Base-by-base conservation (phyloP, 257 asterid genomes). In the Ehretia macrophylla region DNA sequence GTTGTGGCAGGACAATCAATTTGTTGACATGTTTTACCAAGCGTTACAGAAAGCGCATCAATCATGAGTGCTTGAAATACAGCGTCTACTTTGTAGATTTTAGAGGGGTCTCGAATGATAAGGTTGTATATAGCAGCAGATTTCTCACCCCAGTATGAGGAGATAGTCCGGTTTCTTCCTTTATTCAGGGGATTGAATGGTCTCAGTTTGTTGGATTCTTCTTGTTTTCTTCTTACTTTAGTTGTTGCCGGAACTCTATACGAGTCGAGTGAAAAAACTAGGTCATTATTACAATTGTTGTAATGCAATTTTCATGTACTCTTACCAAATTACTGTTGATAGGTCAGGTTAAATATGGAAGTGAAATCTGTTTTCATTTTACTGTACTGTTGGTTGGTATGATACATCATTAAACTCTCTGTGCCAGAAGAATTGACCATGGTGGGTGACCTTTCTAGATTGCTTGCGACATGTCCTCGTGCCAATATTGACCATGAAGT, bases 11-110 rank as follows among this genome's bases (percentile, higher is more conserved):
- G 84, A 78, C 60, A 59, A 71, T 64, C 76, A 68, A 57, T 78
- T 78, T 59, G 45, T 78, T n/a, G 81, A 78, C 56, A 64, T 78
- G 81, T 59, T 78, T 45, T 63, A 78, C 69, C 73, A 46, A 58
- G 78, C 78, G 1, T 39, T 74, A 66, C 52, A 58, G 69, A 65
- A 71, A 51, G 81, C 21, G 19, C 68, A 65, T 63, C 76, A 62
- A 45, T 66, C 72, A 1, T 74, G 75, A 78, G 59, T n/a, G 5
- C 63, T 32, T 62, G 39, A 49, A 27, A 44, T 10, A 17, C 5
- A 22, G 32, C 38, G 22, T 27, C 46, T 44, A 32, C 56, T 37
- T n/a, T 61, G 62, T 65, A 62, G 47, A 60, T 60, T 54, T 17
- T 27, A 6, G 35, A 27, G 35, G 6, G 35, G 35, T 27, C 3